A percentile compares a stretch with the other conserved stretches of the same genome.
Evolutionary conservation across 1,284 basidiomycete species (phyloP).

Genomic region (Microbotryomycetes sp.): DNA sequence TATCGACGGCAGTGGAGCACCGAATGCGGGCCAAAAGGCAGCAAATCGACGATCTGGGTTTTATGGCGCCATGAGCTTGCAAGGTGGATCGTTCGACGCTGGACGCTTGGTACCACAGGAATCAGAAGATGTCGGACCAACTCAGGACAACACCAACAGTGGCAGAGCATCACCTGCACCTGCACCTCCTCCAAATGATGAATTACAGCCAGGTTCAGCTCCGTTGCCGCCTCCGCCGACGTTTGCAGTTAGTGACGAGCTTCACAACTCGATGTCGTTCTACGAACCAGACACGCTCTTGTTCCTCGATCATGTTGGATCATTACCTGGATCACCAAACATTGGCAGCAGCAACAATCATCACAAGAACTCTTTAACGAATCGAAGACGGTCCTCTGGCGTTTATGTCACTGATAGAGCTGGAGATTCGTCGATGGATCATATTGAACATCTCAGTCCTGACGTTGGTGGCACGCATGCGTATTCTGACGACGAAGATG

Average conservation of each 20-base stretch:
- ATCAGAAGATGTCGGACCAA: not conserved
- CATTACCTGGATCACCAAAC: conserved; percentile 6
- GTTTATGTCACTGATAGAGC: not conserved
- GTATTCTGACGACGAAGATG: conserved; percentile 5
- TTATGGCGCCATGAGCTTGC: conserved; percentile 27
- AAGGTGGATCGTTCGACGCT: conserved; percentile 8
- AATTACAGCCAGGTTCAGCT: not conserved
- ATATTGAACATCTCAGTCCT: conserved; percentile 13
- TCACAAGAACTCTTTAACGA: not conserved
- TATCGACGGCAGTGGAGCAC: too few relatives aligned
- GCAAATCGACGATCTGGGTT: conserved; percentile 36
- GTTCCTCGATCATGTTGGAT: conserved; percentile 43
- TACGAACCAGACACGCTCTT: conserved; percentile 65
- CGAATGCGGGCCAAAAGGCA: conserved; percentile 6
- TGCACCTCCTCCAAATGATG: not conserved
- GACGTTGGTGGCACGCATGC: not conserved
- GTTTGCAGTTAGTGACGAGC: not conserved
- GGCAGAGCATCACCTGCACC: not conserved
- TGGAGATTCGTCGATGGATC: not conserved
- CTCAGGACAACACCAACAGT: not conserved
- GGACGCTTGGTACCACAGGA: not conserved
- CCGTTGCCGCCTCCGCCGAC: conserved; percentile 5
- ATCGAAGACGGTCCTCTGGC: not conserved
- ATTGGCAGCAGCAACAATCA: not conserved
- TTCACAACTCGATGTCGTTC: conserved; percentile 51